A percentile compares a stretch with the other conserved stretches of the same genome.
phyloP scores from a whole-genome alignment of 345 rosid species.

The Citrus maxima region DNA sequence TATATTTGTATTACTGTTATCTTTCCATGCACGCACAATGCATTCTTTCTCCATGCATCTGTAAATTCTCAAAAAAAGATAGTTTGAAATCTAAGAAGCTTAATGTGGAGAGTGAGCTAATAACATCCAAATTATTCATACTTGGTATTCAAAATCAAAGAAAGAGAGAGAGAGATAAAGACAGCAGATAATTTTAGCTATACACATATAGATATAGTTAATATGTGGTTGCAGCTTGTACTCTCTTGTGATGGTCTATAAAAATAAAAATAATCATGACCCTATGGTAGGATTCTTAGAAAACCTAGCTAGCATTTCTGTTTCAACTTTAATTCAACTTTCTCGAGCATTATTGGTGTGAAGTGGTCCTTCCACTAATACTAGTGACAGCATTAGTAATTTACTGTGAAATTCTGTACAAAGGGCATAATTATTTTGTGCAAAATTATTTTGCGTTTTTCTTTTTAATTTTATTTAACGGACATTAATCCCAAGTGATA shows the following conservation, averaged over 20 bases:
- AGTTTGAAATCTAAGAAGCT: not conserved
- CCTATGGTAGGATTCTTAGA: not conserved
- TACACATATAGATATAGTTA: too few relatives aligned
- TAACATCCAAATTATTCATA: not conserved
- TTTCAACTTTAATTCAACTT: not conserved
- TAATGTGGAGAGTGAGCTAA: not conserved
- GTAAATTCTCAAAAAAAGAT: not conserved
- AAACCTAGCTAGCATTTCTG: not conserved
- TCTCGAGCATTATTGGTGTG: not conserved
- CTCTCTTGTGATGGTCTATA: not conserved
- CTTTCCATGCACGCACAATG: conserved; percentile 4
- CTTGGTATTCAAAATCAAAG: not conserved
- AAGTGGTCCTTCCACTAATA: conserved; percentile 11
- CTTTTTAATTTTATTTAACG: not conserved
- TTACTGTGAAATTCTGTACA: not conserved
- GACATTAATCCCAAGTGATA: too few relatives aligned
- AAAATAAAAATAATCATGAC: not conserved
- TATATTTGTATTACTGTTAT: not conserved
- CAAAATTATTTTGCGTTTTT: not conserved
- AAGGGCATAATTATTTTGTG: not conserved
- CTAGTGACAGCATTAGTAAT: not conserved
- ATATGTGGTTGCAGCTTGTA: not conserved
- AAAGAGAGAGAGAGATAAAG: not conserved
- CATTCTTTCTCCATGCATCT: conserved; percentile 5
- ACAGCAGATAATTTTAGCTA: too few relatives aligned